Evolutionary conservation across 768 basidiomycete genomes (phyloP).

Genomic region (Steccherinum ochraceum): DNA sequence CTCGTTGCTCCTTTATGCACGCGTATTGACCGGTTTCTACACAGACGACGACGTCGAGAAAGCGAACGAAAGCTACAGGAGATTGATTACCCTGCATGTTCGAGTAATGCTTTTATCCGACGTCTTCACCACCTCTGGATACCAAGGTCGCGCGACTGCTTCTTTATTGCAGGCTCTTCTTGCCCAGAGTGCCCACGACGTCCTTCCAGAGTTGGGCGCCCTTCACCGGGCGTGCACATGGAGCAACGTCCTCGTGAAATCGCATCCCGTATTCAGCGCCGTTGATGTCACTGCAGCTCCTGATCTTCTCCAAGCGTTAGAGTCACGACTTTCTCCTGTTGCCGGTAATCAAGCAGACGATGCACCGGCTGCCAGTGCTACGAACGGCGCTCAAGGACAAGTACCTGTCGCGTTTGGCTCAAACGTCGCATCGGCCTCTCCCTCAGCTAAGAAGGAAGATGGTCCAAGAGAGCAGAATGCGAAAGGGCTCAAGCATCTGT

Average conservation of each 20-base stretch:
- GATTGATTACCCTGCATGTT: conserved; percentile 68
- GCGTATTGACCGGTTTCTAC: neutral
- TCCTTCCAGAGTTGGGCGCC: conserved; percentile 67
- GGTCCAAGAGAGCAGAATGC: conserved; percentile 58
- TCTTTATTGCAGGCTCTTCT: conserved; percentile 71
- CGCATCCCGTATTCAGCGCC: conserved; percentile 33
- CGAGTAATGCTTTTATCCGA: conserved; percentile 82
- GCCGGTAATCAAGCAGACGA: neutral
- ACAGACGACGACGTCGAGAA: conserved; percentile 40
- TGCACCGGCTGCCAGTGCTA: conserved; percentile 7
- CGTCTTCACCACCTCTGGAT: conserved; percentile 78
- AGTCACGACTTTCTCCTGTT: neutral
- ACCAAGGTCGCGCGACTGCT: conserved; percentile 73
- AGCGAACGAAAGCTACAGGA: conserved; percentile 63
- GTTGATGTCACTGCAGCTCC: conserved; percentile 2
- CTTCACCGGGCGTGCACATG: conserved; percentile 80
- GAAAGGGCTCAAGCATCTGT: conserved; percentile 71
- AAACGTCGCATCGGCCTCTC: conserved; percentile 5
- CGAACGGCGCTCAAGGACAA: conserved; percentile 15
- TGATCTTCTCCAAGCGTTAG: neutral
- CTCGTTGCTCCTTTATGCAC: neutral
- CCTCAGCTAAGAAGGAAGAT: conserved; percentile 35
- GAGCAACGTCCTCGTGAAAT: conserved; percentile 80
- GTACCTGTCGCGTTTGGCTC: neutral
- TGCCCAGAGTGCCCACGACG: conserved; percentile 51